Evolutionary conservation across 208 protist species (phyloP).

Genomic region (Strigomonas culicis): DNA sequence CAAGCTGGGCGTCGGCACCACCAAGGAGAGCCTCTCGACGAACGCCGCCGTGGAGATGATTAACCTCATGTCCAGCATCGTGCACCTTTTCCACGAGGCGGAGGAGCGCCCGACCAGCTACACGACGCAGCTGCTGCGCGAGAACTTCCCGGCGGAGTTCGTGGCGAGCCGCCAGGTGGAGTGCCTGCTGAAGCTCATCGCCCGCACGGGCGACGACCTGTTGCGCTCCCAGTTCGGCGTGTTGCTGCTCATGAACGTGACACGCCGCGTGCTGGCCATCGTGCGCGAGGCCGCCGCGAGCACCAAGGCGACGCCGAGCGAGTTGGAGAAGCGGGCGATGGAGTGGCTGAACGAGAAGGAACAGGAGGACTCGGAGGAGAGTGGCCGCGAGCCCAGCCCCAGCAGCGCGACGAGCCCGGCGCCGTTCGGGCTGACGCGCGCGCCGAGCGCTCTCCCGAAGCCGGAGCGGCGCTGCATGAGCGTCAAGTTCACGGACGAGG

Average conservation of each 20-base stretch:
- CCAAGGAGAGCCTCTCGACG: conserved; percentile 53
- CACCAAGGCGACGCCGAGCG: conserved; percentile 29
- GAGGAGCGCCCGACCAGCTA: conserved; percentile 32
- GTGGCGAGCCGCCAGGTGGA: conserved; percentile 54
- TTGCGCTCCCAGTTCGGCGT: conserved; percentile 67
- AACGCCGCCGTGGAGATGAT: conserved; percentile 49
- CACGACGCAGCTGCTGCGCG: conserved; percentile 34
- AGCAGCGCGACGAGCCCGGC: background rate
- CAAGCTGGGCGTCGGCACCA: conserved; percentile 21
- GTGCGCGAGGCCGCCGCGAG: conserved; percentile 57
- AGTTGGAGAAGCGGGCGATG: conserved; percentile 51
- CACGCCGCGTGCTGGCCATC: conserved; percentile 73
- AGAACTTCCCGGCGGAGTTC: conserved; percentile 36
- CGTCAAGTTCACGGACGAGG: conserved; percentile 2
- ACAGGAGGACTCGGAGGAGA: background rate
- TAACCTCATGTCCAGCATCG: conserved; percentile 49
- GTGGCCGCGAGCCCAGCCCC: background rate
- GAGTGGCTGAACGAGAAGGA: conserved; percentile 25
- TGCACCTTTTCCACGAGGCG: conserved; percentile 44
- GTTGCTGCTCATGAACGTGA: conserved; percentile 84
- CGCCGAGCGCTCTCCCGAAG: background rate
- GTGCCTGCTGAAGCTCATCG: conserved; percentile 51
- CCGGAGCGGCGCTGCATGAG: background rate
- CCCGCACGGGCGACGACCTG: conserved; percentile 44
- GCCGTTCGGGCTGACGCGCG: background rate